phyloP scores from a whole-genome alignment of 2,329 filamentous ascomycete species.

The Paecilomyces niveus region DNA sequence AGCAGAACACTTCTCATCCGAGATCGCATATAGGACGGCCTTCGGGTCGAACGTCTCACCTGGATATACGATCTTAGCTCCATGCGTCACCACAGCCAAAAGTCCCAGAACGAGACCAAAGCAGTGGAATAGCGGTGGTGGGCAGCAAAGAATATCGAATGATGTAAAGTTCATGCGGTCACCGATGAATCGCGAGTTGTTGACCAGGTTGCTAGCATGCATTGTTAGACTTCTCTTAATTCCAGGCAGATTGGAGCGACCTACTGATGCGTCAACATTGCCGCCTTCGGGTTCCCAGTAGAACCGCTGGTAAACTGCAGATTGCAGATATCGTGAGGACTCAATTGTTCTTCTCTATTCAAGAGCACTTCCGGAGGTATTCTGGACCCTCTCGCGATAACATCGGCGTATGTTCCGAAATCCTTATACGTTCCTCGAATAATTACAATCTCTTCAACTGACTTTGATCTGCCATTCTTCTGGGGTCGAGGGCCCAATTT shows the following conservation, averaged over 20 bases:
- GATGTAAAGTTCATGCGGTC: constrained; percentile 65
- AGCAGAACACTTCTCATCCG: constrained; percentile 62
- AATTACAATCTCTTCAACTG: constrained; percentile 50
- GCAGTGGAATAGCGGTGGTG: constrained; percentile 78
- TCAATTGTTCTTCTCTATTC: constrained; percentile 48
- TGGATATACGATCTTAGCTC: constrained; percentile 69
- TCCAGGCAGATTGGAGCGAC: neutral
- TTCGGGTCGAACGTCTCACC: constrained; percentile 64
- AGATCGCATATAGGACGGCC: constrained; percentile 60
- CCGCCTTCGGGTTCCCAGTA: constrained; percentile 65
- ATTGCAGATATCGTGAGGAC: constrained; percentile 63
- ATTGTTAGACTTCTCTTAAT: neutral
- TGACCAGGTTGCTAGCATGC: constrained; percentile 39
- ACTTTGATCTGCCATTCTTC: constrained; percentile 23
- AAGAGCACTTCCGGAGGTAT: constrained; percentile 47
- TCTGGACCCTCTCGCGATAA: constrained; percentile 47
- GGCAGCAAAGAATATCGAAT: constrained; percentile 67
- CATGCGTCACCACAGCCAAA: constrained; percentile 65
- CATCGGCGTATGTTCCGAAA: constrained; percentile 54
- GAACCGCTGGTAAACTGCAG: constrained; percentile 71
- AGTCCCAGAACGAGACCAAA: constrained; percentile 74
- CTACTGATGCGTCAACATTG: constrained; percentile 66
- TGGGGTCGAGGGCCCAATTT: constrained; percentile 36
- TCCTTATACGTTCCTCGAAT: constrained; percentile 48
- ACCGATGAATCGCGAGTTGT: constrained; percentile 64